These are phyloP conservation scores for Nemania sp. DNA, from an alignment of 2,329 filamentous ascomycete genomes.

Conservation along the genomic window DNA sequence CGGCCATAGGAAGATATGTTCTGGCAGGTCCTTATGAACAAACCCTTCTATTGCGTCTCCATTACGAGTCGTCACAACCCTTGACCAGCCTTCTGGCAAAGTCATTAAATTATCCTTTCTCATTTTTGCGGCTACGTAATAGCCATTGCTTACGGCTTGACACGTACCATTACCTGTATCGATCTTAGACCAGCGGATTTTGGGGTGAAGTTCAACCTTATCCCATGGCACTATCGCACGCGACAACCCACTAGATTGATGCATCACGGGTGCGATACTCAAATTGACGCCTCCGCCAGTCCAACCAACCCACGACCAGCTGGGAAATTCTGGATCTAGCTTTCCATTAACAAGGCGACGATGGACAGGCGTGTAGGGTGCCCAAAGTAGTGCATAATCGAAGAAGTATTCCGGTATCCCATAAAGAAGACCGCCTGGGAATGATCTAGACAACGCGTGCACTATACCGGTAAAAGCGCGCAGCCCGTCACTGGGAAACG, in stretches of 20 bases:
- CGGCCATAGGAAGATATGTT: neutral
- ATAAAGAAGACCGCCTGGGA: constrained; percentile 2
- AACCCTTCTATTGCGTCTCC: neutral
- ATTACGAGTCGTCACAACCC: neutral
- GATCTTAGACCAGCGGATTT: neutral
- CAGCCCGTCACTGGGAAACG: neutral
- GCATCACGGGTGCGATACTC: constrained; percentile 1
- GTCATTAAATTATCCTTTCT: neutral
- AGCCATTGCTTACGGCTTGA: neutral
- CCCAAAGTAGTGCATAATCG: constrained; percentile 7
- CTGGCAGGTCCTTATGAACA: neutral
- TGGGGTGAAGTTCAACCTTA: neutral
- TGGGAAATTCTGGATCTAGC: constrained; percentile 5
- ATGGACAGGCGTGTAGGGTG: neutral
- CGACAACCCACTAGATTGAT: neutral
- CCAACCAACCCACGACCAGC: constrained; percentile 19
- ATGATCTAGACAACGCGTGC: constrained; percentile 2
- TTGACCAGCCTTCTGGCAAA: neutral
- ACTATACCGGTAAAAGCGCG: neutral
- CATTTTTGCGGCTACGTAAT: neutral
- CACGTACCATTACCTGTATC: neutral
- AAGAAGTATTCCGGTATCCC: constrained; percentile 12
- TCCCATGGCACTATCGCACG: neutral
- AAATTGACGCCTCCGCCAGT: neutral
- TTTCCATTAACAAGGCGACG: constrained; percentile 1